Conservation (phyloP, 106 monocot species). For the Phalaenopsis equestris region DNA sequence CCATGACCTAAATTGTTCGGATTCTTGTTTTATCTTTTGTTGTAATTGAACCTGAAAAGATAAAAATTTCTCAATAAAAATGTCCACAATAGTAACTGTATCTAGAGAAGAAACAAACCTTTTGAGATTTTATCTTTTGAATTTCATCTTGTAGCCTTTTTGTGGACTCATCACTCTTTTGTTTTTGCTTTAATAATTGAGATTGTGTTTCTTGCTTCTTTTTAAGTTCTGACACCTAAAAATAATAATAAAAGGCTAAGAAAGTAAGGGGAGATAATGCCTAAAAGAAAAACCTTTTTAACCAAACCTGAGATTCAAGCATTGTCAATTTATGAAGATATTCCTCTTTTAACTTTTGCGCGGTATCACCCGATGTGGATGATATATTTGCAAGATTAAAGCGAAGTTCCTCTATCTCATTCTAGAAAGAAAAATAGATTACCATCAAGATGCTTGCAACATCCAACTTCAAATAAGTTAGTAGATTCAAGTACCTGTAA, state of each 20-base stretch:
- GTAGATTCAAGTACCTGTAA: conserved; percentile 41
- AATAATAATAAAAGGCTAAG: neutral
- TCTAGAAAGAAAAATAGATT: conserved; percentile 31
- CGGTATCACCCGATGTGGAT: conserved; percentile 58
- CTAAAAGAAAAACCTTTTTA: neutral
- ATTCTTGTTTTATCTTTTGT: conserved; percentile 96
- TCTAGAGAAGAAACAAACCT: conserved; percentile 29
- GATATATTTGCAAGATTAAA: conserved; percentile 60
- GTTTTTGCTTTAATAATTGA: conserved; percentile 87
- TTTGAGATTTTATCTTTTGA: conserved; percentile 86
- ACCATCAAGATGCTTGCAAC: neutral
- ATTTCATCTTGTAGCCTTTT: conserved; percentile 89
- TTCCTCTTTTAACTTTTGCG: conserved; percentile 81
- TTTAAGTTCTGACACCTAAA: conserved; percentile 85
- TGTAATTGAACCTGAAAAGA: conserved; percentile 81
- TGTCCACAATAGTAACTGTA: neutral
- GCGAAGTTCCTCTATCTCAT: conserved; percentile 88
- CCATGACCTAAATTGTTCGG: conserved; percentile 92
- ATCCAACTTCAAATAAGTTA: neutral
- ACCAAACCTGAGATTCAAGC: conserved; percentile 86
- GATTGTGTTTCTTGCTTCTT: conserved; percentile 93
- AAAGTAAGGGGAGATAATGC: neutral
- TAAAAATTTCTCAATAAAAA: neutral
- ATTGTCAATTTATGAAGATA: conserved; percentile 86
- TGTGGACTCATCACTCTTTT: conserved; percentile 92